Percentiles rank a stretch among this genome's conserved stretches.
Evolutionary conservation across 352 stramenopile species (phyloP).

Genomic region (Phytophthora meadii): DNA sequence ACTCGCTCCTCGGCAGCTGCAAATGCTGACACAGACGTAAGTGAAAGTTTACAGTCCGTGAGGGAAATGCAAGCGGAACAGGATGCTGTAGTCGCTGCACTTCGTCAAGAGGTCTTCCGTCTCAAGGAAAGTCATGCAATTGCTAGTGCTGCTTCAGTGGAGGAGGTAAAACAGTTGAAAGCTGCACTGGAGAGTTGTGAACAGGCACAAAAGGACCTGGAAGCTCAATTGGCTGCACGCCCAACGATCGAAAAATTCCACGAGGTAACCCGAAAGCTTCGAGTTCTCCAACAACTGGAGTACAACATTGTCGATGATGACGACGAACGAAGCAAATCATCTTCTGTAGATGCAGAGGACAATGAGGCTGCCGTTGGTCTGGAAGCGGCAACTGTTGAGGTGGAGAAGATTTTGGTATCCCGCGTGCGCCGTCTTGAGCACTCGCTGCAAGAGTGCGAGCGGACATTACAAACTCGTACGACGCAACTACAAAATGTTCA

Average conservation of each 20-base stretch:
- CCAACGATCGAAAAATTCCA: constrained; percentile 90
- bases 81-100: constrained; percentile 50
- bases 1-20: constrained; percentile 7
- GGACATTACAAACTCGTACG: constrained; percentile 41
- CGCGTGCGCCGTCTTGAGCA: constrained; percentile 77
- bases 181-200: constrained; percentile 40
- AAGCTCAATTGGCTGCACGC: constrained; percentile 50
- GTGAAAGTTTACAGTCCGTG: constrained; percentile 22
- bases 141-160: constrained; percentile 27
- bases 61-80: constrained; percentile 62
- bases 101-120: constrained; percentile 67
- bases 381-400: constrained; percentile 44
- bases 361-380: constrained; percentile 30
- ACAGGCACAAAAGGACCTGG: constrained; percentile 40
- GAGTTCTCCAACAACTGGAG: constrained; percentile 94
- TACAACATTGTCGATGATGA: constrained; percentile 86
- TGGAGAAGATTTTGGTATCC: constrained; percentile 72
- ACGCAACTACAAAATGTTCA: constrained; percentile 45
- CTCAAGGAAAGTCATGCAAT: constrained; percentile 58
- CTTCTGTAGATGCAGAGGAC: constrained; percentile 14
- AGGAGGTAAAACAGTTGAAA: constrained; percentile 44
- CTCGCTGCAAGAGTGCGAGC: constrained; percentile 71
- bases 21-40: constrained; percentile 13
- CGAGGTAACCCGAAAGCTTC: constrained; percentile 89
- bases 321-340: constrained; percentile 41